Conservation (phyloP, 2,329 filamentous ascomycete genomes). For the Arthrobotrys megalospora region DNA sequence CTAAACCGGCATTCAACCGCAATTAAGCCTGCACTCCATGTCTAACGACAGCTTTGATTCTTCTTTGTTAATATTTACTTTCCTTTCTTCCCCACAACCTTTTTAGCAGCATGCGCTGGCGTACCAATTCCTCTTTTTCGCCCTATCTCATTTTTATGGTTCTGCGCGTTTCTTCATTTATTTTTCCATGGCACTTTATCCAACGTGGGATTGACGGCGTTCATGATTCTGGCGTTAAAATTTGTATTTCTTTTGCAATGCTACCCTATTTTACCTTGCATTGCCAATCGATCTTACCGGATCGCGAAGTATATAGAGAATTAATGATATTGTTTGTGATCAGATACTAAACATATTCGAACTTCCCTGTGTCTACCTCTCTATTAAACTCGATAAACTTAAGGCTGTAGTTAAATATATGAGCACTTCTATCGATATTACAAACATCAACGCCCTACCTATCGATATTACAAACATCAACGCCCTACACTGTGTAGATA, state of each 20-base stretch:
- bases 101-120: constrained; percentile 7
- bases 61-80: constrained; percentile 26
- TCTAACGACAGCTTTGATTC: not conserved
- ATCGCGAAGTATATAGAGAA: constrained; percentile 12
- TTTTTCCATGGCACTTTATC: not conserved
- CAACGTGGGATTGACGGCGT: not conserved
- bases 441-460: too few relatives aligned
- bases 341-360: too few relatives aligned
- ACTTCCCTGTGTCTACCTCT: too few relatives aligned
- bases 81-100: not conserved
- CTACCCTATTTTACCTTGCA: not conserved
- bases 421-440: too few relatives aligned
- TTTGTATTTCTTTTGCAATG: constrained; percentile 5
- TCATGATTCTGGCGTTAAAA: constrained; percentile 5
- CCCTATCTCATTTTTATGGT: not conserved
- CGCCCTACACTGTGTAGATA: too few relatives aligned
- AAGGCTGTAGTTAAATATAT: too few relatives aligned
- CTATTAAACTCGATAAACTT: too few relatives aligned
- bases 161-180: not conserved
- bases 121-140: not conserved
- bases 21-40: too few relatives aligned
- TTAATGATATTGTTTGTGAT: constrained; percentile 9
- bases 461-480: too few relatives aligned
- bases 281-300: not conserved
- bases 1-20: not conserved